Conservation (phyloP, 495 filamentous ascomycete species). For the Penicillium turbatum region DNA sequence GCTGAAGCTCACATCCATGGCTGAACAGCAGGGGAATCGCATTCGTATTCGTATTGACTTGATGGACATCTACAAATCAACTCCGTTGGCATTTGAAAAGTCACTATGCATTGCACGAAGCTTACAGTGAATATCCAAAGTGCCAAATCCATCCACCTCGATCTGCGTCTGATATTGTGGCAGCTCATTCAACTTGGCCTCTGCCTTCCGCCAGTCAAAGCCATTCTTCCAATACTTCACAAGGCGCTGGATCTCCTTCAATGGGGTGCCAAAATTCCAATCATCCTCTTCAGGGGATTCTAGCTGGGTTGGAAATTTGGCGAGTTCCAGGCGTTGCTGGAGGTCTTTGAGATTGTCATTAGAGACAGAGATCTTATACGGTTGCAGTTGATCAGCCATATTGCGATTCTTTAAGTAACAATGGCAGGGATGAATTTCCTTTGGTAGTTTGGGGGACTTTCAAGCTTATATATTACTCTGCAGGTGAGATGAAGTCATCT, state of each 20-base stretch:
- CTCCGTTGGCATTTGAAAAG: neutral
- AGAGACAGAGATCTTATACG: constrained; percentile 36
- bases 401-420: neutral
- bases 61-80: constrained; percentile 33
- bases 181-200: constrained; percentile 39
- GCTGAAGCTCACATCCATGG: constrained; percentile 38
- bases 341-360: constrained; percentile 35
- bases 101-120: neutral
- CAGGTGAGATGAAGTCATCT: too few species aligned
- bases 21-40: constrained; percentile 44
- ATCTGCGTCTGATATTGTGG: constrained; percentile 41
- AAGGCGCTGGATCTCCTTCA: constrained; percentile 36
- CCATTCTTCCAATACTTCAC: constrained; percentile 35
- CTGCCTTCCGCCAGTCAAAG: constrained; percentile 43
- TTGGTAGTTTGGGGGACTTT: too few species aligned
- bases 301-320: constrained; percentile 34
- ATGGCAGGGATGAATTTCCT: neutral
- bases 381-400: constrained; percentile 15
- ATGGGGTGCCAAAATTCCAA: constrained; percentile 40
- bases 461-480: too few species aligned
- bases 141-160: constrained; percentile 38
- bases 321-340: constrained; percentile 32
- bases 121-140: constrained; percentile 40
- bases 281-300: constrained; percentile 34
- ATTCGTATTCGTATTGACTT: constrained; percentile 24